These are phyloP conservation scores for Trichoderma hamatum DNA, from an alignment of 2,329 filamentous ascomycete genomes.

Conservation along the genomic window DNA sequence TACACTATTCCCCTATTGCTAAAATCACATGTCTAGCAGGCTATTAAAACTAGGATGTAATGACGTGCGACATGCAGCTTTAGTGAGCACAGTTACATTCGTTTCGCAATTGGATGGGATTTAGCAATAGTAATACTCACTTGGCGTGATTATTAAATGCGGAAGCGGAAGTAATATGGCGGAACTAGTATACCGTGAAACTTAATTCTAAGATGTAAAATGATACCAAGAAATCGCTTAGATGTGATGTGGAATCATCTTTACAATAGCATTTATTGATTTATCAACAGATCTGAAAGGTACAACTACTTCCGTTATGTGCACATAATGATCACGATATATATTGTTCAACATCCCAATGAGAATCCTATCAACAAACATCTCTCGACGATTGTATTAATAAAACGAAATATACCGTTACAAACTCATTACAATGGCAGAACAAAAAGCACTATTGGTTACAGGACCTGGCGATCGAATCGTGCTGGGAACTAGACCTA, in stretches of 20 bases:
- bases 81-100: background rate
- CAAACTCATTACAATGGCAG: background rate
- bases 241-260: background rate
- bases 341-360: background rate
- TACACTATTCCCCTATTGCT: too few relatives aligned
- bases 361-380: background rate
- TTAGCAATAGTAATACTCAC: background rate
- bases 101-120: background rate
- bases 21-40: background rate
- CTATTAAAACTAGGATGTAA: background rate
- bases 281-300: background rate
- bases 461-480: background rate
- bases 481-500: background rate
- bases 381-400: background rate
- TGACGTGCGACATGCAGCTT: background rate
- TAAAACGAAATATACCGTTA: background rate
- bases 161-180: background rate
- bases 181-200: background rate
- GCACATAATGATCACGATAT: background rate
- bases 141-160: slow-evolving; percentile 11
- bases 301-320: background rate
- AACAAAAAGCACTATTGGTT: slow-evolving; percentile 2
- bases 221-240: background rate
- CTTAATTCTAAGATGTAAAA: background rate
- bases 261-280: background rate